These are phyloP conservation scores for Apiotrichum brassicae DNA, from an alignment of 1,284 basidiomycete genomes.

Conservation along the genomic window DNA sequence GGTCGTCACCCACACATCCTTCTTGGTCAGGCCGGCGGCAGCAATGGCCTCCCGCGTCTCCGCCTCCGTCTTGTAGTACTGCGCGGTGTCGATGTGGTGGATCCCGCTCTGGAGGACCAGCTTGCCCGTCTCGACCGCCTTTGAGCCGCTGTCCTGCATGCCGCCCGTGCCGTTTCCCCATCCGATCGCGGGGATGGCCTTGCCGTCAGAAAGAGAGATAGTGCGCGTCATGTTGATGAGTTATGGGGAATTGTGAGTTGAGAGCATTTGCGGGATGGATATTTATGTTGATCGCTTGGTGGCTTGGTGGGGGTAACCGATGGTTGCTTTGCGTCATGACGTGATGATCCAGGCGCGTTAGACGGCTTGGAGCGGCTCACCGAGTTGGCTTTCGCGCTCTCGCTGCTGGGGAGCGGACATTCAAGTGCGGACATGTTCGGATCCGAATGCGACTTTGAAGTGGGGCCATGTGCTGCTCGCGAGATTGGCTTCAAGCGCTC, in stretches of 20 bases:
- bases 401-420: too few relatives aligned
- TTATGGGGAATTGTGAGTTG: background rate
- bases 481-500: too few relatives aligned
- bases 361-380: too few relatives aligned
- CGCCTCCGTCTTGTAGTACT: slow-evolving; percentile 43
- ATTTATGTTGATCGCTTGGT: too few relatives aligned
- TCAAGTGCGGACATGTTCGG: too few relatives aligned
- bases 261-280: too few relatives aligned
- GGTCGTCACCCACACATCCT: slow-evolving; percentile 52
- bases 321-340: too few relatives aligned
- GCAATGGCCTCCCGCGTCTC: slow-evolving; percentile 47
- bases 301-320: too few relatives aligned
- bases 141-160: slow-evolving; percentile 10
- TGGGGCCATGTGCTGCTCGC: too few relatives aligned
- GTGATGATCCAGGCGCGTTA: too few relatives aligned
- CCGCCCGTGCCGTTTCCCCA: slow-evolving; percentile 35
- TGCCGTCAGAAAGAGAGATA: slow-evolving; percentile 33
- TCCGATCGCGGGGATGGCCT: slow-evolving; percentile 31
- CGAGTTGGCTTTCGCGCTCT: too few relatives aligned
- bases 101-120: slow-evolving; percentile 38
- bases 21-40: slow-evolving; percentile 45
- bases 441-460: too few relatives aligned
- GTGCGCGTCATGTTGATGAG: slow-evolving; percentile 15
- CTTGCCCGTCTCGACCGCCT: slow-evolving; percentile 18
- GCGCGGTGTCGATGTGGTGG: slow-evolving; percentile 41